Evolutionary conservation across 2,329 filamentous ascomycete genomes (phyloP), one percentile per base, ranked within the genome.

Genomic region (Aspergillus luchuensis): DNA sequence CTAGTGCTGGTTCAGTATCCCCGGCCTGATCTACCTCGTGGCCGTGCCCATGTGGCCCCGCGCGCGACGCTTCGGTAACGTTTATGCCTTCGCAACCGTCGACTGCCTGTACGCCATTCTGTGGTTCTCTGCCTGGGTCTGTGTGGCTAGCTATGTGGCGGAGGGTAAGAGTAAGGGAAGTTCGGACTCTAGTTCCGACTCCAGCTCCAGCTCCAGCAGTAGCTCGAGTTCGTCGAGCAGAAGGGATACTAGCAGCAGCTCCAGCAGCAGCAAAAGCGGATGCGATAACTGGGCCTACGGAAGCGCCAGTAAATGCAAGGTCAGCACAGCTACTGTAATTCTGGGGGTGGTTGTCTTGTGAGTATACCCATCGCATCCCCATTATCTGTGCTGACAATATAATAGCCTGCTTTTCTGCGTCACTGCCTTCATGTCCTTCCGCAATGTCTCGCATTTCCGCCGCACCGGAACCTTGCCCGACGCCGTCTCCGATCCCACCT

Each of bases 1-100:
- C 25, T 63, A 87, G 85, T 87, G 85, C 71, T 87, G 85, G 79
- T 72, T 87, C 64, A 82, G 81, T 45, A 78, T 85, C 45, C 85
- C 85, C 11, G 83, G 82, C 28, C 75, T 87, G 38, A 77, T 87
- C 59, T 88, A 87, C 71, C 82, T 86, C 57, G 79, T 82, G 49
- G 85, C 85, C 71, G 83, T 86, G 4, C 85, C 86, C 5, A 84
- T 86, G 76, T 88, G 84, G 82, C 80, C 81, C 23, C 82, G 85
- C 63, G 82, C 85, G 25, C 79, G 79, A 65, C 79, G 81, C 55
- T 85, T 88, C 68, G 82, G 83, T 59, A 87, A 86, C 66, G 82
- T 84, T 39, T 87, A 87, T 68, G 85, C 84, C 56, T 86, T 87
- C 69, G 81, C 83, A 8, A 75, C 78, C 2, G 71, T 88, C 59